Base-by-base conservation (phyloP, 2,329 filamentous ascomycete species). In the Akanthomyces dipterigenus region DNA sequence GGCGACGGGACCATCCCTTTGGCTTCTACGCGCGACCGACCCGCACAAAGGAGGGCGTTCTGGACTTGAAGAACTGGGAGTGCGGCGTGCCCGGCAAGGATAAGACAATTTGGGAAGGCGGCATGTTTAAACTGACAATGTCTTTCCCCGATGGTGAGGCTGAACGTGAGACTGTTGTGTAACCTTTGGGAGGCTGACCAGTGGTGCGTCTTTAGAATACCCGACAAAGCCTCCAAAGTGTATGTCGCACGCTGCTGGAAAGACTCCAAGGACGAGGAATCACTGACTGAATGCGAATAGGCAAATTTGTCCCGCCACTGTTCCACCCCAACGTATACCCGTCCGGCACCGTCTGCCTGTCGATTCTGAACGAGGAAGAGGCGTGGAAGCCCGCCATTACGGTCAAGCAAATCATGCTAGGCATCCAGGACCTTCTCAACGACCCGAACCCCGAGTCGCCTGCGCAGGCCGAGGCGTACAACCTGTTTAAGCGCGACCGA, bases 311-410 rank as follows among this genome's bases (percentile, higher is more conserved):
- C 0, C 95, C 95, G 14, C 93, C 95, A 24, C 86, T 99, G 45
- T 99, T 99, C 79, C 95, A 99, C 72, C 95, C 95, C 0, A 99
- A 99, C 74, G 95, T 99, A 67, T 99, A 99, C 73, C 95, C 95
- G 0, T 98, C 93, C 0, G 96, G 95, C 67, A 99, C 95, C 53
- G 95, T 99, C 64, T 99, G 95, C 72, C 83, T 99, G 24, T 96
- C 91, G 31, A 99, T 99, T 67, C 78, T 99, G 66, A 99, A 98
- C 77, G 96, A 99, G 75, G 95, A 99, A 70, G 95, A 99, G 74
- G 93, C 90, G 7, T 99, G 96, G 95, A 96, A 96, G 75, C 96
- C 95, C 1, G 93, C 95, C 7, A 99, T 99, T 70, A 99, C 95
- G 0, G 91, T 99, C 74, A 98, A 97, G 78, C 92, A 98, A 77